Percentiles rank a stretch among this genome's conserved stretches.
These are phyloP conservation scores for Neurospora sp. DNA, from an alignment of 495 filamentous ascomycete species.

Conservation along the genomic window DNA sequence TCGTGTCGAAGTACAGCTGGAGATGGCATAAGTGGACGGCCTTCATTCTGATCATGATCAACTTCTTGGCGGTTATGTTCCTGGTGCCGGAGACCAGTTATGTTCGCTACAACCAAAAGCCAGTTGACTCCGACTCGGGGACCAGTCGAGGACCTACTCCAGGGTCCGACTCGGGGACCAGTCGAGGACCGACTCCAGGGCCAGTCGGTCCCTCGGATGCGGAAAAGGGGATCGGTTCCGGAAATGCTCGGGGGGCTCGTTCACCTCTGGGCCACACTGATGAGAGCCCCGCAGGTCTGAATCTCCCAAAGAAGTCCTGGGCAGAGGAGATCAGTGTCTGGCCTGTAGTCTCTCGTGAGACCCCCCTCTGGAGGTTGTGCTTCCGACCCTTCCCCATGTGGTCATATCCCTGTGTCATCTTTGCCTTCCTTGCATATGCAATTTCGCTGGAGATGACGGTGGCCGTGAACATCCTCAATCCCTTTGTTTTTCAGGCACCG, in stretches of 20 bases:
- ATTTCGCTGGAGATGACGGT: conserved; percentile 43
- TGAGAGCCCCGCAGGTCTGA: neutral
- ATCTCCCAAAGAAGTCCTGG: conserved; percentile 17
- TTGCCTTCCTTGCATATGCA: conserved; percentile 33
- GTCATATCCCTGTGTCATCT: conserved; percentile 32
- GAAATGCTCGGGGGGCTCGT: neutral
- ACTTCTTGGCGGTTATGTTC: conserved; percentile 25
- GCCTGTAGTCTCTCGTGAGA: conserved; percentile 15
- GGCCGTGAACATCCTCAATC: conserved; percentile 54
- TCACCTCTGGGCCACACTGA: neutral
- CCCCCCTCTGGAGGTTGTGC: conserved; percentile 19
- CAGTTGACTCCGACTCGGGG: neutral
- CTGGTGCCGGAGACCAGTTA: conserved; percentile 33
- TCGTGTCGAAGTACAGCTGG: conserved; percentile 29
- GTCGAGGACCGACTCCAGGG: neutral
- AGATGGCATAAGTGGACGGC: conserved; percentile 29
- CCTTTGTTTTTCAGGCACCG: conserved; percentile 52
- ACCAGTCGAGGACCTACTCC: neutral
- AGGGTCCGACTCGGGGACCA: neutral
- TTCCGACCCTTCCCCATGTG: conserved; percentile 31
- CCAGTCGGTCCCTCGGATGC: neutral
- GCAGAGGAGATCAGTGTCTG: conserved; percentile 18
- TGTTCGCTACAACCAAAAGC: conserved; percentile 13
- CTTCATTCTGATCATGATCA: conserved; percentile 20
- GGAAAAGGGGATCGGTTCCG: neutral